Percentiles rank a stretch among this genome's conserved stretches.
Evolutionary conservation across 139 green algal genomes (phyloP).

Genomic region (Chlorella sp.): DNA sequence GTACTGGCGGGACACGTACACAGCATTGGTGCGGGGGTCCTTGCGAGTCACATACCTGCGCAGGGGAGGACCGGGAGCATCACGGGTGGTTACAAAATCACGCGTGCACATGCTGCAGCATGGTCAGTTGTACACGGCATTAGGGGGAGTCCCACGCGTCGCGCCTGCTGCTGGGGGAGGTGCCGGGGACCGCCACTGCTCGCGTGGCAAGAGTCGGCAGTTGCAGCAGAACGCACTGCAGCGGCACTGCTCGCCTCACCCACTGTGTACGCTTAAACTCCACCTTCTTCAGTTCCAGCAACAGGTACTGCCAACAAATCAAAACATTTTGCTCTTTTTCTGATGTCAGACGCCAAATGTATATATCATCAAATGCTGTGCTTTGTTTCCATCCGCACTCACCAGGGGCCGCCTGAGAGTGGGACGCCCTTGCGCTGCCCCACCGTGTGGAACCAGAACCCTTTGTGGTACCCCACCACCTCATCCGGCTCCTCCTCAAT

Average conservation of each 20-base stretch:
- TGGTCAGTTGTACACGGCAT: too few species aligned
- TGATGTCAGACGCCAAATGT: too few species aligned
- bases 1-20: constrained; percentile 87
- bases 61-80: background rate
- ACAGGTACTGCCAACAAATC: too few species aligned
- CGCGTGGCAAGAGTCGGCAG: background rate
- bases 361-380: too few species aligned
- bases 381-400: constrained; percentile 30
- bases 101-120: background rate
- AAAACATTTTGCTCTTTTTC: too few species aligned
- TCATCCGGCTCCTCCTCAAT: constrained; percentile 84
- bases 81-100: background rate
- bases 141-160: too few species aligned
- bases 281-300: too few species aligned
- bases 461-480: constrained; percentile 73
- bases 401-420: constrained; percentile 95
- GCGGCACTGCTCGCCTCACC: too few species aligned
- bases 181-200: background rate
- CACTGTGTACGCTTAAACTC: too few species aligned
- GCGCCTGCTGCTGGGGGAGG: too few species aligned
- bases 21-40: constrained; percentile 81
- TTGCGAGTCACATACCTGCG: constrained; percentile 94
- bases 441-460: constrained; percentile 98
- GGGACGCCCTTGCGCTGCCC: constrained; percentile 92
- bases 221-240: too few species aligned